These are phyloP conservation scores for Phylloporus scabripes DNA, from an alignment of 768 basidiomycete species.

Conservation along the genomic window DNA sequence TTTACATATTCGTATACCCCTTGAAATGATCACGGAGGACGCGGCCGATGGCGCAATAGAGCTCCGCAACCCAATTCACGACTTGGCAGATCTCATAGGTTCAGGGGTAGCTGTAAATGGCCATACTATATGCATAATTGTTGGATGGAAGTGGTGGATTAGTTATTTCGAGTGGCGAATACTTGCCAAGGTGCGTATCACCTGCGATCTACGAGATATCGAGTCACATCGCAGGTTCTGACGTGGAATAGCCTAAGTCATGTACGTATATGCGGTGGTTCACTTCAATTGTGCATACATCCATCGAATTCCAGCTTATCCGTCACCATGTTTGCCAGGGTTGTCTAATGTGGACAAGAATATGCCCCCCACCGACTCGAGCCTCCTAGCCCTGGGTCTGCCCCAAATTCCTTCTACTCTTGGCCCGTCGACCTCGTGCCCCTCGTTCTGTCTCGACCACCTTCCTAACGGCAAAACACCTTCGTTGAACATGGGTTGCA, in stretches of 20 bases:
- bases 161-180: slow-evolving; percentile 34
- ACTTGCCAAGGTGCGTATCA: slow-evolving; percentile 18
- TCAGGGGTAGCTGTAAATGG: slow-evolving; percentile 33
- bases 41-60: slow-evolving; percentile 40
- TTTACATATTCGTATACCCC: slow-evolving; percentile 28
- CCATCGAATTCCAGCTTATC: neutral
- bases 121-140: slow-evolving; percentile 32
- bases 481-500: slow-evolving; percentile 14
- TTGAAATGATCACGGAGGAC: slow-evolving; percentile 34
- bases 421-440: slow-evolving; percentile 1
- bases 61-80: slow-evolving; percentile 35
- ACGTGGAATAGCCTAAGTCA: slow-evolving; percentile 8
- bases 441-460: slow-evolving; percentile 22
- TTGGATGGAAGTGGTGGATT: slow-evolving; percentile 32
- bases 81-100: slow-evolving; percentile 36
- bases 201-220: neutral
- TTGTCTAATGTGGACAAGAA: neutral
- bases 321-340: neutral
- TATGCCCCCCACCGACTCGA: neutral
- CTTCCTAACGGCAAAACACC: slow-evolving; percentile 10
- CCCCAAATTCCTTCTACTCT: slow-evolving; percentile 6
- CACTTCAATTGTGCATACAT: neutral
- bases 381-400: slow-evolving; percentile 13
- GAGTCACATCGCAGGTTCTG: neutral
- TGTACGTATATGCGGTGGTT: slow-evolving; percentile 21